A percentile compares a stretch with the other conserved stretches of the same genome.
These are phyloP conservation scores for Aspergillus glaucus DNA, from an alignment of 2,329 filamentous ascomycete species.

Conservation along the genomic window DNA sequence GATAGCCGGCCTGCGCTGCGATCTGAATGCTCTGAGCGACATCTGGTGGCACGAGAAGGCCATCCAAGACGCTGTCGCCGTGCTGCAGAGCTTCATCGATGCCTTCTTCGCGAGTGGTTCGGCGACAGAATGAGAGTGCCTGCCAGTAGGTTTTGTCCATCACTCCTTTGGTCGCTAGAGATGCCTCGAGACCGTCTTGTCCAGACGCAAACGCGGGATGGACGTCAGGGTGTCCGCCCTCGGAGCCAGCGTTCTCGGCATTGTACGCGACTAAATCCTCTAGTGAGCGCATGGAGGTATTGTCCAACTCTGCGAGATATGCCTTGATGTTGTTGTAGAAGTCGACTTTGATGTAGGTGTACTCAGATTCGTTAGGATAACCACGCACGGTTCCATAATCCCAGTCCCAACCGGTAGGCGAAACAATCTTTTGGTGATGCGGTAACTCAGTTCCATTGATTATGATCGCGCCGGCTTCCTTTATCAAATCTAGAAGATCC, in stretches of 20 bases:
- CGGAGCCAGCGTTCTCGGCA: conserved; percentile 56
- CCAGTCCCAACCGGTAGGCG: conserved; percentile 67
- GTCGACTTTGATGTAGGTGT: conserved; percentile 63
- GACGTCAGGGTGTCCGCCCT: conserved; percentile 58
- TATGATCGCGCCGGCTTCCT: conserved; percentile 58
- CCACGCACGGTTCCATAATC: conserved; percentile 59
- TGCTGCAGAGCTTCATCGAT: conserved; percentile 61
- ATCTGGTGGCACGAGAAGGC: conserved; percentile 62
- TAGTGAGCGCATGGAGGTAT: conserved; percentile 54
- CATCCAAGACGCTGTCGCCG: conserved; percentile 47
- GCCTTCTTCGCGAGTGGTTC: conserved; percentile 55
- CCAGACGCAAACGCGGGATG: conserved; percentile 62
- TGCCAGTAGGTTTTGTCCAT: conserved; percentile 62
- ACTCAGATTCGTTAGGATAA: conserved; percentile 66
- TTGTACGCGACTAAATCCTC: conserved; percentile 63
- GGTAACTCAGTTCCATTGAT: conserved; percentile 66
- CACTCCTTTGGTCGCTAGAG: conserved; percentile 54
- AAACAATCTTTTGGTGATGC: conserved; percentile 56
- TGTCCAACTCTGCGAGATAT: conserved; percentile 58
- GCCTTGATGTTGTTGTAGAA: conserved; percentile 56
- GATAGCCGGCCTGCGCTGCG: conserved; percentile 70
- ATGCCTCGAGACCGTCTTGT: conserved; percentile 64
- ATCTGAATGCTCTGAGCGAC: conserved; percentile 63
- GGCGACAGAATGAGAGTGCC: conserved; percentile 57
- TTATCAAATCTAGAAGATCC: conserved; percentile 48